Base-by-base conservation (phyloP, 164 flowering plant species). In the Dillenia suffruticosa region DNA sequence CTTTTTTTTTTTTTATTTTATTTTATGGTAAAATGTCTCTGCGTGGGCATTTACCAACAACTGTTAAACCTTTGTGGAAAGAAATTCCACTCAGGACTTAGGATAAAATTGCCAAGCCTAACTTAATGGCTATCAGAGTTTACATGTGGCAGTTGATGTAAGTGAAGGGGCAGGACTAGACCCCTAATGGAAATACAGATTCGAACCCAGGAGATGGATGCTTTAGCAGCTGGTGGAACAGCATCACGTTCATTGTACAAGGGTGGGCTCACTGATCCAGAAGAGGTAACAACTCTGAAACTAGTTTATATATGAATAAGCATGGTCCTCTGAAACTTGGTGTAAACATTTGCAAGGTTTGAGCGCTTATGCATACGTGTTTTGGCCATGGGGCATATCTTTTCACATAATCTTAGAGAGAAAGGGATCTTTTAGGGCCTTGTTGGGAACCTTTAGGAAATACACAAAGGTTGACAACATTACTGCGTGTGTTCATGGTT, bases 91-190 rank as follows among this genome's bases (percentile, higher is more conserved):
- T 72, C 56, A 72, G 96, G 70, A 75, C 87, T 9, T 89, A 89
- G 76, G 96, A 90, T 67, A 90, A 90, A 58, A 86, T 94, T 70
- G 75, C 87, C 17, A 71, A 54, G 59, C 98, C 98, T 14, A 94
- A 94, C 76, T 80, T 61, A 94, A 94, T 81, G 98, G 98, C 9
- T 90, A 93, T 65, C 72, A 71, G 67, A 93, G 98, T 67, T 79
- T 90, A 56, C 97, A 93, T 68, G 81, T 93, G 94, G 96, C 96
- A 1, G 94, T 90, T 69, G 92, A 93, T 79, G 79, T 85, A 45
- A 81, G 90, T 67, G 88, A 81, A 16, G 63, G 74, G 86, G 76
- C 16, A 71, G 55, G 74, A 63, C 58, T 54, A 74, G 79, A 55
- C 95, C 96, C 26, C 71, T 70, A 9, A 89, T 89, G 96, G 96